Evolutionary conservation across 495 filamentous ascomycete species (phyloP).

Genomic region (Elasticomyces elasticus): DNA sequence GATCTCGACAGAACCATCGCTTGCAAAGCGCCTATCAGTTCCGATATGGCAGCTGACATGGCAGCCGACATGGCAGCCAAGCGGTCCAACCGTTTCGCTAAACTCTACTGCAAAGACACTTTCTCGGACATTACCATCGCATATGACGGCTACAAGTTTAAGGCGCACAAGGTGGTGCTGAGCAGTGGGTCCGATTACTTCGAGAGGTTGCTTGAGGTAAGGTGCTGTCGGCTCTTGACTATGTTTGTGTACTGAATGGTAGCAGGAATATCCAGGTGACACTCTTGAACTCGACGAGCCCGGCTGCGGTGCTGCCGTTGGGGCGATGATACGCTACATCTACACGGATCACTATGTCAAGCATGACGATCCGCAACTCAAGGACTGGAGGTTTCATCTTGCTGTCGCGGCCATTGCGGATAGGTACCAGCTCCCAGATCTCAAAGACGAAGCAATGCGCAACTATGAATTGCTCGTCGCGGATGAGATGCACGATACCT

Average conservation of each 20-base stretch:
- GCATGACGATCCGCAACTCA: not conserved
- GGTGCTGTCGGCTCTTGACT: no score
- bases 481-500: no score
- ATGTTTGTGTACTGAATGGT: no score
- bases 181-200: not conserved
- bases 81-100: not conserved
- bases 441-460: not conserved
- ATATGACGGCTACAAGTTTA: not conserved
- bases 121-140: not conserved
- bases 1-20: no score
- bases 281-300: not conserved
- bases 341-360: not conserved
- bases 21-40: no score
- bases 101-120: not conserved
- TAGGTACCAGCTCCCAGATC: not conserved
- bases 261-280: not conserved
- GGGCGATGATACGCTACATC: not conserved
- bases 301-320: not conserved
- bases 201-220: not conserved
- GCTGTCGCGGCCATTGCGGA: not conserved
- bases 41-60: no score
- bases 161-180: not conserved
- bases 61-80: no score
- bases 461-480: no score
- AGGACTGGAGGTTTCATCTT: not conserved